Conservation (phyloP, 2,329 filamentous ascomycete genomes). For the Phaeosphaeria sp. region DNA sequence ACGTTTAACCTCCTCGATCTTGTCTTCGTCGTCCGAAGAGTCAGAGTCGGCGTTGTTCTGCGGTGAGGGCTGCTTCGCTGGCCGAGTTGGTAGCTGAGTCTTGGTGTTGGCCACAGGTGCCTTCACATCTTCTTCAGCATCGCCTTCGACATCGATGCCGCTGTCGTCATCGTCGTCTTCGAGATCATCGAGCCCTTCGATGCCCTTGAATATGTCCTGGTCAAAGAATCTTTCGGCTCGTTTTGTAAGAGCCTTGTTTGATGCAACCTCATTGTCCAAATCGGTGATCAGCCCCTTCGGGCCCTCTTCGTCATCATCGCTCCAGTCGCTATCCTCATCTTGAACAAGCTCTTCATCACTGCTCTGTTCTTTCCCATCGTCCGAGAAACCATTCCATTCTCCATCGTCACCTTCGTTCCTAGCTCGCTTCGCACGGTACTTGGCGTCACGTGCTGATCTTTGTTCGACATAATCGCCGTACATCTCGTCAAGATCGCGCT, state of each 20-base stretch:
- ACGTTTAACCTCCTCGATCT: conserved; percentile 69
- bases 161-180: conserved; percentile 51
- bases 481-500: conserved; percentile 83
- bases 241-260: conserved; percentile 73
- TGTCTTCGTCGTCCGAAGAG: conserved; percentile 48
- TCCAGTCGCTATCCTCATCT: conserved; percentile 68
- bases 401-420: conserved; percentile 74
- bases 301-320: conserved; percentile 62
- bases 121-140: conserved; percentile 24
- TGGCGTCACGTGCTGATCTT: conserved; percentile 80
- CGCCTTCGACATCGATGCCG: conserved; percentile 48
- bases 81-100: conserved; percentile 19
- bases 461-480: conserved; percentile 86
- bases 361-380: conserved; percentile 62
- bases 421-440: conserved; percentile 88
- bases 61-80: conserved; percentile 20
- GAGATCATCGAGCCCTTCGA: conserved; percentile 70
- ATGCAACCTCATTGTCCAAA: conserved; percentile 61
- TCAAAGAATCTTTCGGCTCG: conserved; percentile 89
- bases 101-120: conserved; percentile 15
- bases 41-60: conserved; percentile 38
- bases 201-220: conserved; percentile 90
- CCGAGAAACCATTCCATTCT: conserved; percentile 90
- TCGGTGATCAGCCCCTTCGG: conserved; percentile 66
- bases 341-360: conserved; percentile 65